phyloP scores from a whole-genome alignment of 352 stramenopile species.

The Phytopythium vexans region DNA sequence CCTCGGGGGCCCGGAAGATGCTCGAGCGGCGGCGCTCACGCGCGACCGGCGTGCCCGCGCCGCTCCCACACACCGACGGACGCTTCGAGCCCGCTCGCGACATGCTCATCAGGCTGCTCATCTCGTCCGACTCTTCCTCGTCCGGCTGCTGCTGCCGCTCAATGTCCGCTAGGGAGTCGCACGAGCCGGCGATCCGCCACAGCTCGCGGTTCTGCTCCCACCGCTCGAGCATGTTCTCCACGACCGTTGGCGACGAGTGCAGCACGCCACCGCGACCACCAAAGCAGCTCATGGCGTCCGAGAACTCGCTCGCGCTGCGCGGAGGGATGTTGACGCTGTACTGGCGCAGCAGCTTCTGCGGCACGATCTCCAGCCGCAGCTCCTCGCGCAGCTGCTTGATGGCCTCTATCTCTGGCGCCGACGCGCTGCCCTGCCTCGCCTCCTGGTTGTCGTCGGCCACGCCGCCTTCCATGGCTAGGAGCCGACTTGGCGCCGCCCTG shows the following conservation, averaged over 20 bases:
- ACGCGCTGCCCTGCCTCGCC: constrained; percentile 9
- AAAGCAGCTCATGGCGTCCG: constrained; percentile 1
- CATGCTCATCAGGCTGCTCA: background rate
- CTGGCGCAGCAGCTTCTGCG: constrained; percentile 65
- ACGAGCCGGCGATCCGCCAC: constrained; percentile 33
- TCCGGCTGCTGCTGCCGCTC: constrained; percentile 15
- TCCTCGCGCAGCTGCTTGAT: constrained; percentile 64
- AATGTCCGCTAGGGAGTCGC: constrained; percentile 10
- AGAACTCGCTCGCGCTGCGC: constrained; percentile 13
- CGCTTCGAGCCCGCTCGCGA: background rate
- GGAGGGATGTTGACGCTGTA: constrained; percentile 78
- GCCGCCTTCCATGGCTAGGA: background rate
- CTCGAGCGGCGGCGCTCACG: constrained; percentile 2
- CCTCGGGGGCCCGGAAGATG: constrained; percentile 22
- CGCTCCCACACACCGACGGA: background rate
- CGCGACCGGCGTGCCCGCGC: background rate
- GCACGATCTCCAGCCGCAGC: constrained; percentile 61
- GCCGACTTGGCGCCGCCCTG: too few species aligned
- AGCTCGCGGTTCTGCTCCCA: constrained; percentile 61
- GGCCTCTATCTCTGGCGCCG: constrained; percentile 7
- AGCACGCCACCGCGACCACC: constrained; percentile 17
- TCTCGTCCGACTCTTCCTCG: constrained; percentile 12
- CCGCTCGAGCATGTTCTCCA: constrained; percentile 47
- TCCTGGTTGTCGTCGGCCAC: constrained; percentile 20
- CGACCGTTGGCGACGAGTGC: constrained; percentile 27